Evolutionary conservation across 768 basidiomycete species (phyloP).

Genomic region (Rhizopogon sp.): DNA sequence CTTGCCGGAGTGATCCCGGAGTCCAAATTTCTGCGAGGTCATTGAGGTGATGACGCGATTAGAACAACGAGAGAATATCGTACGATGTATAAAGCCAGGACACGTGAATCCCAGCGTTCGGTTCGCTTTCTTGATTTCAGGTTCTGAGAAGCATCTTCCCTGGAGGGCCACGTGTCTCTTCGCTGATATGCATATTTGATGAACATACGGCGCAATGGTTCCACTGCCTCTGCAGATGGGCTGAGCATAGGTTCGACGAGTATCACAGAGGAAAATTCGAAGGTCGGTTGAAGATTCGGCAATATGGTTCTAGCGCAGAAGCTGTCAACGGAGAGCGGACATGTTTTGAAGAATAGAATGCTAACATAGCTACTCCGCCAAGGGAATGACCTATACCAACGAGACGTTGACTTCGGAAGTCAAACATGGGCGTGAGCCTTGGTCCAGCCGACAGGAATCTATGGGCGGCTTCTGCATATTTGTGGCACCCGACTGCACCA

Average conservation of each 20-base stretch:
- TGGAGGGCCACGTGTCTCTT: constrained; percentile 46
- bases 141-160: constrained; percentile 34
- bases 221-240: constrained; percentile 41
- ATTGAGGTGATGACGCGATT: not conserved
- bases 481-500: constrained; percentile 54
- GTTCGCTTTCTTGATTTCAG: constrained; percentile 31
- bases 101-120: constrained; percentile 46
- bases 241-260: constrained; percentile 64
- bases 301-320: constrained; percentile 41
- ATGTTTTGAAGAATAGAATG: not conserved
- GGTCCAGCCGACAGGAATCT: constrained; percentile 46
- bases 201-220: constrained; percentile 35
- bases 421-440: constrained; percentile 32
- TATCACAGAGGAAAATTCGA: constrained; percentile 48
- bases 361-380: constrained; percentile 61
- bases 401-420: constrained; percentile 47
- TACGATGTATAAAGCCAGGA: constrained; percentile 51
- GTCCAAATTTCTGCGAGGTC: constrained; percentile 39
- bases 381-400: constrained; percentile 68
- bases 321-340: constrained; percentile 1
- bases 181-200: constrained; percentile 46
- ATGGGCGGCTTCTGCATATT: constrained; percentile 55
- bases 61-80: constrained; percentile 12
- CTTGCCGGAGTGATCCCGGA: constrained; percentile 33
- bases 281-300: constrained; percentile 38